phyloP scores from a whole-genome alignment of 768 basidiomycete genomes.

The Stropharia rugosoannulata region DNA sequence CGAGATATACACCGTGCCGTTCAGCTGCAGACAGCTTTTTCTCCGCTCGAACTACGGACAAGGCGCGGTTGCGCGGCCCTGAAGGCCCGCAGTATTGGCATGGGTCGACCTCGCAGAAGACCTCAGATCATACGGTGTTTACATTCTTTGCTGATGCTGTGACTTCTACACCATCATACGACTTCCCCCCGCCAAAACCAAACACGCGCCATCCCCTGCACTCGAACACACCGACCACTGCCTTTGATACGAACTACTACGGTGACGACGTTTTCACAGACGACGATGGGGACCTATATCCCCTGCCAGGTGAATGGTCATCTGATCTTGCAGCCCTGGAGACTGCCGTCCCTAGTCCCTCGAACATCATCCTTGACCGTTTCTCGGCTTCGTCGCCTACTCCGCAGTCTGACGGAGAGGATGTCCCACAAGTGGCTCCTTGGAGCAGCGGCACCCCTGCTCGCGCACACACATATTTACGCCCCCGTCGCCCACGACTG shows the following conservation, averaged over 20 bases:
- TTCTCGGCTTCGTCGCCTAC: conserved; percentile 12
- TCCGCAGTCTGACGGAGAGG: conserved; percentile 10
- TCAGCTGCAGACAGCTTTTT: conserved; percentile 50
- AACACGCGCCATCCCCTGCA: conserved; percentile 10
- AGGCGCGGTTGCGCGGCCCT: conserved; percentile 25
- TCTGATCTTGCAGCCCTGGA: conserved; percentile 1
- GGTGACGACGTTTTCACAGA: conserved; percentile 1
- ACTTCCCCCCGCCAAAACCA: conserved; percentile 25
- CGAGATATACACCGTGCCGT: conserved; percentile 59
- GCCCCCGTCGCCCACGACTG: conserved; percentile 1
- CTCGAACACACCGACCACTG: conserved; percentile 5
- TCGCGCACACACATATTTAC: not conserved
- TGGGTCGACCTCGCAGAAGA: conserved; percentile 11
- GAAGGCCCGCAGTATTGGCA: conserved; percentile 46
- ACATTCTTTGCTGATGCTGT: conserved; percentile 50
- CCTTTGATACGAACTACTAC: not conserved
- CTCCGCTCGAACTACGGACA: conserved; percentile 17
- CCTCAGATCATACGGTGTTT: conserved; percentile 28
- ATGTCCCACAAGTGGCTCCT: not conserved
- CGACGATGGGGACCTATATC: conserved; percentile 8
- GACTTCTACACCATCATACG: conserved; percentile 31
- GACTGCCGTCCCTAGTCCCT: not conserved
- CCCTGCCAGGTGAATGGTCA: not conserved
- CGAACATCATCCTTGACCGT: conserved; percentile 15
- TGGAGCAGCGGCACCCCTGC: not conserved